Conservation (phyloP, 2,329 filamentous ascomycete species). For the Emericellopsis atlantica region DNA sequence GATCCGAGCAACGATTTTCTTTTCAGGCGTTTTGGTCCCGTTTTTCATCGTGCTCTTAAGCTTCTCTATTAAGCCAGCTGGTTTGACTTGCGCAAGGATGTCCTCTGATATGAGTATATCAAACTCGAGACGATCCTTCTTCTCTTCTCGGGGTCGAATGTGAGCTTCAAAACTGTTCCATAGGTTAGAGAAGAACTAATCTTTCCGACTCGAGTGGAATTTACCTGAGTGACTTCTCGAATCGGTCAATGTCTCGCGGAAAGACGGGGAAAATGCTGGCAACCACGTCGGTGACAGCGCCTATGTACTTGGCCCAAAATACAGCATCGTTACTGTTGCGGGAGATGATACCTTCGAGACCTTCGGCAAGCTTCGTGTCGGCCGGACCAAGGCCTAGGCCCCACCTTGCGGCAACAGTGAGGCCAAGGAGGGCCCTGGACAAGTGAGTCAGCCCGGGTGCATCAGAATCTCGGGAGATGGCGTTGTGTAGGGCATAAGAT, state of each 20-base stretch:
- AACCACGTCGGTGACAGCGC: slow-evolving; percentile 31
- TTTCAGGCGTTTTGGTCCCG: slow-evolving; percentile 14
- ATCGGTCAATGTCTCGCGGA: slow-evolving; percentile 20
- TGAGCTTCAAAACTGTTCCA: slow-evolving; percentile 16
- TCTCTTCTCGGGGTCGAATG: slow-evolving; percentile 14
- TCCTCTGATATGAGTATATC: slow-evolving; percentile 18
- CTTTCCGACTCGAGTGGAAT: background rate
- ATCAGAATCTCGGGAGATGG: slow-evolving; percentile 54
- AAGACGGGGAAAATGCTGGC: slow-evolving; percentile 26
- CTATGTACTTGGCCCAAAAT: slow-evolving; percentile 43
- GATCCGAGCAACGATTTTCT: slow-evolving; percentile 18
- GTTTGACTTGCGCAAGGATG: slow-evolving; percentile 15
- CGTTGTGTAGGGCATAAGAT: slow-evolving; percentile 58
- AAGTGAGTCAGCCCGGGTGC: slow-evolving; percentile 64
- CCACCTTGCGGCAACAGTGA: slow-evolving; percentile 65
- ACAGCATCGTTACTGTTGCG: slow-evolving; percentile 21
- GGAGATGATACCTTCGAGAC: slow-evolving; percentile 27
- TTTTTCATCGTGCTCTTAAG: slow-evolving; percentile 21
- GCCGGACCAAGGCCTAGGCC: slow-evolving; percentile 43
- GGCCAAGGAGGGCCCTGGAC: slow-evolving; percentile 55
- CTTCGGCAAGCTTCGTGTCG: slow-evolving; percentile 29
- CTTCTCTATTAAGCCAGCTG: slow-evolving; percentile 17
- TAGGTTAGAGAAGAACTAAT: background rate
- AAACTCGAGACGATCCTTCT: slow-evolving; percentile 22
- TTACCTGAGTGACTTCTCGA: slow-evolving; percentile 26